phyloP scores from a whole-genome alignment of 306 rosid species.

The Castanea crenata region DNA sequence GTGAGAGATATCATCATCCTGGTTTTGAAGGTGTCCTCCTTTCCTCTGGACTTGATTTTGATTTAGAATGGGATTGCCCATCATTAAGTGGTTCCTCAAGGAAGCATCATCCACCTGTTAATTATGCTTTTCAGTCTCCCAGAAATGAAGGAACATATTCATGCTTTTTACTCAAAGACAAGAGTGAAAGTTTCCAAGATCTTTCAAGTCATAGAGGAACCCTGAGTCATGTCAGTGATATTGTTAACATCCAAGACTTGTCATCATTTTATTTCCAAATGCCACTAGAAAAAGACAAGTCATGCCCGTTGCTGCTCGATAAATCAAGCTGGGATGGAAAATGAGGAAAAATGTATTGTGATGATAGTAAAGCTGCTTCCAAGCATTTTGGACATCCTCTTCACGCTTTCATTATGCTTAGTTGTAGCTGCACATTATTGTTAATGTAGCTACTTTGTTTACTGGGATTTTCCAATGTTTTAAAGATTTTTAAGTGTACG shows the following conservation, averaged over 20 bases:
- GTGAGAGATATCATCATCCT: conserved; percentile 24
- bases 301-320: conserved; percentile 34
- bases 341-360: neutral
- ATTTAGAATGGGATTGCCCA: conserved; percentile 29
- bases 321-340: conserved; percentile 8
- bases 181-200: conserved; percentile 16
- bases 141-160: conserved; percentile 28
- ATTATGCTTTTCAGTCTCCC: conserved; percentile 32
- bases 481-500: neutral
- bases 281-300: conserved; percentile 31
- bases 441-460: neutral
- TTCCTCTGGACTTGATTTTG: conserved; percentile 33
- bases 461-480: neutral
- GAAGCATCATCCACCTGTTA: conserved; percentile 29
- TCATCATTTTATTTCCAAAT: conserved; percentile 36
- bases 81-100: conserved; percentile 32
- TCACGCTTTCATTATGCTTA: neutral
- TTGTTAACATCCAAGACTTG: conserved; percentile 23
- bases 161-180: conserved; percentile 24
- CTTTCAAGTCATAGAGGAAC: conserved; percentile 28
- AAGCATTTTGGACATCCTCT: neutral
- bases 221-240: conserved; percentile 30
- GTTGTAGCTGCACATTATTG: neutral
- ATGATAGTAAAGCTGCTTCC: neutral
- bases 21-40: conserved; percentile 35